Percentiles rank a stretch among this genome's conserved stretches.
These are phyloP conservation scores for Botryobasidium botryosum DNA, from an alignment of 768 basidiomycete genomes.

Conservation along the genomic window DNA sequence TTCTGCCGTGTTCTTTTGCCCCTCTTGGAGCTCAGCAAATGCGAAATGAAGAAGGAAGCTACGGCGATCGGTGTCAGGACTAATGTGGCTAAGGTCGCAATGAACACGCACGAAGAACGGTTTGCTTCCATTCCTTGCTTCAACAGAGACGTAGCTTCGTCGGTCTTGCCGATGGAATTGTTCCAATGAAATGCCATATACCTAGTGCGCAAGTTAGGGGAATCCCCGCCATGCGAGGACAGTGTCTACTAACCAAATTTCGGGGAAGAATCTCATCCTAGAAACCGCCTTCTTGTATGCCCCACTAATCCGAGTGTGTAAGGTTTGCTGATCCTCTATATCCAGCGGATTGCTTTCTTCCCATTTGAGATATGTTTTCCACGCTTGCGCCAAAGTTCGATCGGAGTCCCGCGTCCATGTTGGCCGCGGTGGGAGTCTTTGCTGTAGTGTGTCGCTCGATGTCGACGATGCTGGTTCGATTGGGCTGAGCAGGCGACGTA, in stretches of 20 bases:
- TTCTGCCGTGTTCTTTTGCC: constrained; percentile 42
- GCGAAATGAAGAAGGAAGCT: constrained; percentile 89
- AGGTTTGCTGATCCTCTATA: constrained; percentile 56
- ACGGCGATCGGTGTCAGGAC: constrained; percentile 2
- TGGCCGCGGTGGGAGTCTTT: constrained; percentile 8
- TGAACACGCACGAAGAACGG: constrained; percentile 45
- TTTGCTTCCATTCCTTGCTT: constrained; percentile 81
- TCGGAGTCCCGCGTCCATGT: constrained; percentile 14
- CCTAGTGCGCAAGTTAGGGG: constrained; percentile 27
- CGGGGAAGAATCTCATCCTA: constrained; percentile 85
- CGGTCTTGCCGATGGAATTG: constrained; percentile 50
- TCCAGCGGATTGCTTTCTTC: constrained; percentile 90
- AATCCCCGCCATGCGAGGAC: not conserved
- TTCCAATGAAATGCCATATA: constrained; percentile 84
- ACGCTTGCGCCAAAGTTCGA: constrained; percentile 51
- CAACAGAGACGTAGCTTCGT: constrained; percentile 68
- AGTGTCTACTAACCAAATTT: constrained; percentile 53
- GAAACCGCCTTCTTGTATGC: constrained; percentile 82
- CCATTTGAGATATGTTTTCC: constrained; percentile 90
- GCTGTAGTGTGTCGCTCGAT: constrained; percentile 12
- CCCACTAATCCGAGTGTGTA: constrained; percentile 56
- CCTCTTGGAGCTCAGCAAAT: constrained; percentile 57
- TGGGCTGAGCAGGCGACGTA: constrained; percentile 43
- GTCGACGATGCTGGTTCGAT: constrained; percentile 40
- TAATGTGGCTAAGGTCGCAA: not conserved